Base-by-base conservation (phyloP, 768 basidiomycete genomes). In the Lactarius vividus region DNA sequence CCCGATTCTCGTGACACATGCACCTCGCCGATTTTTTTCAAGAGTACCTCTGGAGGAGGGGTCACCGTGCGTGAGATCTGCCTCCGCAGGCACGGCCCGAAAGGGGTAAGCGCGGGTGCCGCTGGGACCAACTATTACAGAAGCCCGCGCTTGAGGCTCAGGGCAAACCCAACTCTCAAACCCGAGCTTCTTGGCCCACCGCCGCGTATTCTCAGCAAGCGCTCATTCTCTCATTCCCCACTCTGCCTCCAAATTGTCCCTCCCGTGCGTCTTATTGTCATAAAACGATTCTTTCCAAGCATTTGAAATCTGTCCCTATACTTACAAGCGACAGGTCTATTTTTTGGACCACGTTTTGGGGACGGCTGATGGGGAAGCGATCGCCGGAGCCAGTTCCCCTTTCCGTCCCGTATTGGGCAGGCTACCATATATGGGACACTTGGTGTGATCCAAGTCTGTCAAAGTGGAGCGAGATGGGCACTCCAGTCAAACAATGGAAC, bases 111-210 rank as follows among this genome's bases (percentile, higher is more conserved):
- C 59, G 64, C 64, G 49, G 67, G 60, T 66, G 67, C 67, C 67
- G 67, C 67, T 68, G 67, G 67, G 67, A 55, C 46, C 56, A 66
- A 65, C 64, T 53, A 58, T 62, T 66, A 66, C 58, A 66, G 67
- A 68, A 68, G 67, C 65, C 67, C 65, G 59, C 59, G 64, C 64
- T 57, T 60, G 67, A 65, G 64, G 64, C 64, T 66, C 65, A 62
- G 65, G 60, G 55, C 60, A 62, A 62, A 62, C 54, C 60, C 55
- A 66, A 66, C 35, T 57, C 65, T 49, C 46, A 49, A 49, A 49
- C 46, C 23, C 46, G 23, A 61, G 56, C 57, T 66, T 56, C 59
- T 66, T 57, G 56, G 59, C 64, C 56, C 57, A 49, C 57, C 55
- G 57, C 63, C 62, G n/a, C 29, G 40, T 20, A 26, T 49, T 42